Evolutionary conservation across 768 basidiomycete genomes (phyloP).

Genomic region (Leccinum olivaceopallidum): DNA sequence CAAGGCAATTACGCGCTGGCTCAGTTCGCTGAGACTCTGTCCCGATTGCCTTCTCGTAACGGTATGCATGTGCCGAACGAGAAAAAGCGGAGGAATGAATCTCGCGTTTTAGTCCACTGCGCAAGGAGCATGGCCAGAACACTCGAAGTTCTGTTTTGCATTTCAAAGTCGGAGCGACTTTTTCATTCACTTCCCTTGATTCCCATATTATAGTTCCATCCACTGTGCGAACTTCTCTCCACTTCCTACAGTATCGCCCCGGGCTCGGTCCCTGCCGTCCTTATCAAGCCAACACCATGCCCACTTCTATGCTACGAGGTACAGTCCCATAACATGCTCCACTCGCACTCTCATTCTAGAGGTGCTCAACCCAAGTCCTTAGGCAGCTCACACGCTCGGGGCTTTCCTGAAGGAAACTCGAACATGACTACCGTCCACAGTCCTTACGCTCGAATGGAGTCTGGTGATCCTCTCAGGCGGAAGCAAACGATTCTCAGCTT

Average conservation of each 20-base stretch:
- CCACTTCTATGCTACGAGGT: conserved; percentile 33
- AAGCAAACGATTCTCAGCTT: conserved; percentile 49
- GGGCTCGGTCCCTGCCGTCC: conserved; percentile 19
- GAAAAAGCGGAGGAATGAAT: conserved; percentile 37
- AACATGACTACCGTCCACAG: conserved; percentile 24
- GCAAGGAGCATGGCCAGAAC: conserved; percentile 37
- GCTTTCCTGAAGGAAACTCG: conserved; percentile 29
- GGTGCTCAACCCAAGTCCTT: conserved; percentile 27
- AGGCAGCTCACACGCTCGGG: conserved; percentile 26
- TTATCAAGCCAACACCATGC: conserved; percentile 21
- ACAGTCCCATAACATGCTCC: conserved; percentile 28
- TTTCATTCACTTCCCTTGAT: conserved; percentile 30
- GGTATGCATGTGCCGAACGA: conserved; percentile 30
- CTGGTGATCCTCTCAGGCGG: conserved; percentile 33
- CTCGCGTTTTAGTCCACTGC: conserved; percentile 35
- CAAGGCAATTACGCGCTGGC: conserved; percentile 39
- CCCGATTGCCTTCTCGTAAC: conserved; percentile 37
- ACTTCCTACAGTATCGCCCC: conserved; percentile 23
- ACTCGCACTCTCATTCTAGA: conserved; percentile 28
- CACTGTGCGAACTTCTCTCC: conserved; percentile 16
- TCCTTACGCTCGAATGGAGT: conserved; percentile 32
- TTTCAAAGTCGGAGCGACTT: conserved; percentile 36
- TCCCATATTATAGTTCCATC: conserved; percentile 32
- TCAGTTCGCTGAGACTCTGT: conserved; percentile 35
- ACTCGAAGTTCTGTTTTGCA: conserved; percentile 33